Conservation (phyloP, 306 rosid species). For the Citrullus colocynthis region DNA sequence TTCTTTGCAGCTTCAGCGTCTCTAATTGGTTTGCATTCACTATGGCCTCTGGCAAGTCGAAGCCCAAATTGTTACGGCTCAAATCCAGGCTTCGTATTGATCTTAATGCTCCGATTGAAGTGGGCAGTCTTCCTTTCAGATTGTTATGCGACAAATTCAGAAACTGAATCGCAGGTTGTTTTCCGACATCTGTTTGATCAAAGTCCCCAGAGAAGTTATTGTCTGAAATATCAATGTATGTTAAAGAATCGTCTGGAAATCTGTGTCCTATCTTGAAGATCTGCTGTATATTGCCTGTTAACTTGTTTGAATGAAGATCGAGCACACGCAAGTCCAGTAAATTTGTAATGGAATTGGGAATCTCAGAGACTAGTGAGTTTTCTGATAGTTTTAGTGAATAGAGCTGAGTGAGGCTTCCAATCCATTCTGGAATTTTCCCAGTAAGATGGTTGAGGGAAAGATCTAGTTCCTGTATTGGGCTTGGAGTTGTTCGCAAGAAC, state of each 20-base stretch:
- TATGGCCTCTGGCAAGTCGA: conserved; percentile 35
- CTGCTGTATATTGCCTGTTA: conserved; percentile 31
- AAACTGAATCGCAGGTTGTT: conserved; percentile 27
- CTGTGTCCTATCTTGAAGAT: conserved; percentile 20
- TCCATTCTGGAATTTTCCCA: conserved; percentile 38
- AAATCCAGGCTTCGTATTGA: conserved; percentile 42
- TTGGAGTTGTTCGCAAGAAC: conserved; percentile 34
- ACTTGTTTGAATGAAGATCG: conserved; percentile 63
- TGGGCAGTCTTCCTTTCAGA: conserved; percentile 36
- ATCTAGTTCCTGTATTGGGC: conserved; percentile 52
- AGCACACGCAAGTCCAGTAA: conserved; percentile 31
- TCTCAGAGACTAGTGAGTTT: conserved; percentile 38
- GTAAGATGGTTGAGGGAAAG: conserved; percentile 41
- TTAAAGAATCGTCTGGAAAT: conserved; percentile 24
- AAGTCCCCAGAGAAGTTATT: conserved; percentile 46
- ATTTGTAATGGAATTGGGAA: conserved; percentile 38
- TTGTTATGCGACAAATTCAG: conserved; percentile 52
- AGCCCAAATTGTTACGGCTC: conserved; percentile 37
- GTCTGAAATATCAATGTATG: conserved; percentile 47
- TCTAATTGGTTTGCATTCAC: conserved; percentile 33
- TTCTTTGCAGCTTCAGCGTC: conserved; percentile 47
- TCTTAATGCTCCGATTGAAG: conserved; percentile 23
- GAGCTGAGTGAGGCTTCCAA: conserved; percentile 38
- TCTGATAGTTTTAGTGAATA: conserved; percentile 49
- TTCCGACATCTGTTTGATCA: conserved; percentile 24